Evolutionary conservation across 1,284 basidiomycete genomes (phyloP).

Genomic region (Marasmius fiardii): DNA sequence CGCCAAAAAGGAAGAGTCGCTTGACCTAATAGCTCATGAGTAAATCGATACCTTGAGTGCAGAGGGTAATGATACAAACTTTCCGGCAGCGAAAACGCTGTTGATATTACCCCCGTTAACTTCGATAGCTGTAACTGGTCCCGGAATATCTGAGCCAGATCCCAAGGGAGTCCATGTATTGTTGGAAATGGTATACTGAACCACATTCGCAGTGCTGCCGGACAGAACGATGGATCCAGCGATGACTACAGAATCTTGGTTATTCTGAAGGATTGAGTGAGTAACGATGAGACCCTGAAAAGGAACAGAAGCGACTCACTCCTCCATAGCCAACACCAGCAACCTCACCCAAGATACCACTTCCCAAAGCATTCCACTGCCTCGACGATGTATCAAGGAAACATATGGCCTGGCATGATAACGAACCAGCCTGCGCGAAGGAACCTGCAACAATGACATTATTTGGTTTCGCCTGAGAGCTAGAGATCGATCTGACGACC

Average conservation of each 20-base stretch:
- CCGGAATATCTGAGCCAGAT: slow-evolving; percentile 63
- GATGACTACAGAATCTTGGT: slow-evolving; percentile 63
- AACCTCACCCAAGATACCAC: slow-evolving; percentile 81
- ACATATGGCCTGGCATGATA: slow-evolving; percentile 81
- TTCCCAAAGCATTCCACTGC: slow-evolving; percentile 83
- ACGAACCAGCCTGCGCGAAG: slow-evolving; percentile 77
- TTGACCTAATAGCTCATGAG: slow-evolving; percentile 35
- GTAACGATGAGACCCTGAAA: slow-evolving; percentile 1
- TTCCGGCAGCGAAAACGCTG: slow-evolving; percentile 90
- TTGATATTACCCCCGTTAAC: slow-evolving; percentile 80
- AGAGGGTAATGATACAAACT: slow-evolving; percentile 37
- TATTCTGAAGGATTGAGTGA: slow-evolving; percentile 36
- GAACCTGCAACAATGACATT: slow-evolving; percentile 82
- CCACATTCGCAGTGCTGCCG: slow-evolving; percentile 66
- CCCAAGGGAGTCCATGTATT: slow-evolving; percentile 78
- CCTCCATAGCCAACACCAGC: slow-evolving; percentile 79
- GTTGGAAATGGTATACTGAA: slow-evolving; percentile 67
- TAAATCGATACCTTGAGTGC: background rate
- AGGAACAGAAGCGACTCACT: slow-evolving; percentile 40
- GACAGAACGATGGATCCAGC: slow-evolving; percentile 73
- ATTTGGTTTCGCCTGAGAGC: slow-evolving; percentile 58
- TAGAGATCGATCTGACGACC: slow-evolving; percentile 73
- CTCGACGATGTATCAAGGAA: slow-evolving; percentile 63
- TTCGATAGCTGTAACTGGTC: slow-evolving; percentile 86
- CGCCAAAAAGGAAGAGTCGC: slow-evolving; percentile 55